Evolutionary conservation across 371 early-diverging fungal species (phyloP).

Genomic region (Zancudomyces culisetae): DNA sequence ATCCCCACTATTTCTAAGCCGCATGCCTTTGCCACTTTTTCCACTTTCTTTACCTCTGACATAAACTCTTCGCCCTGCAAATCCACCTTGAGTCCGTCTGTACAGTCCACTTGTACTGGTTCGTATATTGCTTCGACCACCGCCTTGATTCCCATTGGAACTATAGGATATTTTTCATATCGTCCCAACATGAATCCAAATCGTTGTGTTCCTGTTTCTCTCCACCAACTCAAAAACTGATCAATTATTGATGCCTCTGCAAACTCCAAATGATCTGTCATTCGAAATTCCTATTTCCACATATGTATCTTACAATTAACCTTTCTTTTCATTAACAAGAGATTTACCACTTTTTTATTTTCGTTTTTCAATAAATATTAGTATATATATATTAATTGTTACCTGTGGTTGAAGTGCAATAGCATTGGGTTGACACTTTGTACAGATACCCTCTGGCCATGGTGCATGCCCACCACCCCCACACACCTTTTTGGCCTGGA

Average conservation of each 20-base stretch:
- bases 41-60: conserved; percentile 35
- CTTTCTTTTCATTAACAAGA: conserved; percentile 1
- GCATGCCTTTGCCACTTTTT: conserved; percentile 48
- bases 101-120: conserved; percentile 70
- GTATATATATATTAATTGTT: neutral
- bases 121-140: conserved; percentile 94
- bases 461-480: conserved; percentile 61
- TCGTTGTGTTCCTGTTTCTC: conserved; percentile 69
- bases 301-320: conserved; percentile 13
- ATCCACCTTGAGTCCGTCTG: conserved; percentile 61
- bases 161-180: conserved; percentile 77
- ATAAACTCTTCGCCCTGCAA: conserved; percentile 26
- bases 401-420: conserved; percentile 70
- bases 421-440: conserved; percentile 92
- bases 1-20: conserved; percentile 77
- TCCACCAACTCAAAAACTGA: conserved; percentile 74
- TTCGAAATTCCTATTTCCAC: conserved; percentile 49
- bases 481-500: conserved; percentile 60
- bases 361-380: neutral
- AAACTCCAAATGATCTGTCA: conserved; percentile 98
- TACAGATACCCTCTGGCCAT: conserved; percentile 89
- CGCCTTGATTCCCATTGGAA: conserved; percentile 93
- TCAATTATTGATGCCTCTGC: conserved; percentile 75
- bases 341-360: neutral
- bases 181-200: conserved; percentile 89